These are phyloP conservation scores for Mentha longifolia DNA, from an alignment of 257 asterid genomes.

Conservation along the genomic window DNA sequence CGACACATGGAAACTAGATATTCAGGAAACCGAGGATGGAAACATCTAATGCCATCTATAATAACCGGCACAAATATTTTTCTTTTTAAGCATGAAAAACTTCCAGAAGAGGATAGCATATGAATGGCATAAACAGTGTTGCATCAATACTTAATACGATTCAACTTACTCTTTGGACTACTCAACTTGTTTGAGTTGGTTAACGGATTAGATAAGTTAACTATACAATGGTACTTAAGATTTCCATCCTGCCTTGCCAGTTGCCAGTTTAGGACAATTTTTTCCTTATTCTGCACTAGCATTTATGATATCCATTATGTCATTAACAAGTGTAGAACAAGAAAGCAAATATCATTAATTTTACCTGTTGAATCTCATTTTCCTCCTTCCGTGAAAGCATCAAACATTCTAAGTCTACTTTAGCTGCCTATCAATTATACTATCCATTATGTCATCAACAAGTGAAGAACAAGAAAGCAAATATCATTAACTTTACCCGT, in stretches of 20 bases:
- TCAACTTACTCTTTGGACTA: neutral
- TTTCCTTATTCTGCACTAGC: slow-evolving; percentile 4
- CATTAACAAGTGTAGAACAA: slow-evolving; percentile 4
- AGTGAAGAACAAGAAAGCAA: neutral
- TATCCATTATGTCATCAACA: no score
- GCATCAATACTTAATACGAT: neutral
- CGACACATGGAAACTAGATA: neutral
- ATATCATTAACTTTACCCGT: slow-evolving; percentile 33
- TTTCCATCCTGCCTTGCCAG: neutral
- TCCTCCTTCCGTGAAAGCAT: slow-evolving; percentile 45
- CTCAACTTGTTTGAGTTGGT: neutral
- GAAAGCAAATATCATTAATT: neutral
- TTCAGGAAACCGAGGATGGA: neutral
- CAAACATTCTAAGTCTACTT: slow-evolving; percentile 42
- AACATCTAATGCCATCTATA: slow-evolving; percentile 1
- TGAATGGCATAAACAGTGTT: neutral
- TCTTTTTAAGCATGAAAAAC: neutral
- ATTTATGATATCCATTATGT: neutral
- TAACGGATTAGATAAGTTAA: neutral
- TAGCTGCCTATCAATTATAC: neutral
- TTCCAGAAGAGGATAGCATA: neutral
- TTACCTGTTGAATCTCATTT: slow-evolving; percentile 40
- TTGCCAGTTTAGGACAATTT: neutral
- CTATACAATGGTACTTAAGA: neutral
- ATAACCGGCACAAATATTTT: neutral